A percentile compares a stretch with the other conserved stretches of the same genome.
Evolutionary conservation across 179 eudicot genomes (phyloP).

Genomic region (Vitellaria paradoxa): DNA sequence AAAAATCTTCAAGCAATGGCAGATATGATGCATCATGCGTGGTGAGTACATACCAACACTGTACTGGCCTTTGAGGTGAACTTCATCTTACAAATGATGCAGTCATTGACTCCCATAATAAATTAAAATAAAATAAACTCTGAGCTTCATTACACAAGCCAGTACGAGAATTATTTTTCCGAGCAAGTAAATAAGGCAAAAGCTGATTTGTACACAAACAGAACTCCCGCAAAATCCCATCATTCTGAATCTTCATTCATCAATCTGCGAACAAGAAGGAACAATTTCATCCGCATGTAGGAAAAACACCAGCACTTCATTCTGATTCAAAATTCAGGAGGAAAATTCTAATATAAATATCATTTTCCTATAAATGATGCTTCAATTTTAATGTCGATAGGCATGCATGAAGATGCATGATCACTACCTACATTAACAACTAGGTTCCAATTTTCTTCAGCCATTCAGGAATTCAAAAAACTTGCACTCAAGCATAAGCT

Average conservation of each 20-base stretch:
- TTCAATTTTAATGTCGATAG: neutral
- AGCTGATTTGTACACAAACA: too few species aligned
- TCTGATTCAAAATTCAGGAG: too few species aligned
- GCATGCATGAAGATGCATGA: neutral
- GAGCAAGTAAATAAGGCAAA: too few species aligned
- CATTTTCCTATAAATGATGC: neutral
- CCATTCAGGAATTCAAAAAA: neutral
- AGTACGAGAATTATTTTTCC: neutral
- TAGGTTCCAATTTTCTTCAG: neutral
- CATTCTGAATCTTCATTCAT: neutral
- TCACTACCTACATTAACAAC: constrained; percentile 1
- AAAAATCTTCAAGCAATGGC: too few species aligned
- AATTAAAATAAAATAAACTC: neutral
- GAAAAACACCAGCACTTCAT: too few species aligned
- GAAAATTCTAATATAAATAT: too few species aligned
- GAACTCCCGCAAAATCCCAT: too few species aligned
- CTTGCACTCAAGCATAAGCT: neutral
- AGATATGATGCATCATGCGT: too few species aligned
- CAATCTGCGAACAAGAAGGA: neutral
- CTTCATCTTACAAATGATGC: too few species aligned
- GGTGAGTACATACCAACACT: too few species aligned
- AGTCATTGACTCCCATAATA: too few species aligned
- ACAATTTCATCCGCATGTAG: neutral
- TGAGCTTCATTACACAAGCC: neutral
- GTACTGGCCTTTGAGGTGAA: too few species aligned